Conservation (phyloP, 495 filamentous ascomycete species). For the Penicillium canescens region DNA sequence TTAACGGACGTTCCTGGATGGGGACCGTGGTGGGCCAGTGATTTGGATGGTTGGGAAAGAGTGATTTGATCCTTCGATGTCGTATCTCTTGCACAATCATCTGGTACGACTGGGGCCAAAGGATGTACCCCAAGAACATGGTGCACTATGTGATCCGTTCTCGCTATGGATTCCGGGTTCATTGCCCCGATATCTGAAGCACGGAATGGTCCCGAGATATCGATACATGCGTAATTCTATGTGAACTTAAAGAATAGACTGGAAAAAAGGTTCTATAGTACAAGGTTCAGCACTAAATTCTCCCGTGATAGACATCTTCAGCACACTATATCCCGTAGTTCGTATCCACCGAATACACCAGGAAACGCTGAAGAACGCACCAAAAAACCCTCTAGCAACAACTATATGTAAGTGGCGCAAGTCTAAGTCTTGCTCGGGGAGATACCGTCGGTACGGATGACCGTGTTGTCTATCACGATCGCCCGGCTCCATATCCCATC, state of each 20-base stretch:
- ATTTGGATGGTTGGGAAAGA: neutral
- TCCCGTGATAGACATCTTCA: neutral
- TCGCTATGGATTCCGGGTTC: neutral
- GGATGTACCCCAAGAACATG: neutral
- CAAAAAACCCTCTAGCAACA: neutral
- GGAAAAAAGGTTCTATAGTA: neutral
- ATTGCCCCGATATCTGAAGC: neutral
- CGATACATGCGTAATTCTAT: neutral
- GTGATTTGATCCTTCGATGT: neutral
- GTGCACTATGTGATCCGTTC: constrained; percentile 1
- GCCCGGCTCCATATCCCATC: constrained; percentile 15
- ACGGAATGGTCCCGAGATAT: neutral
- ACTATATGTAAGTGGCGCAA: neutral
- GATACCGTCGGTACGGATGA: neutral
- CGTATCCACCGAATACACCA: neutral
- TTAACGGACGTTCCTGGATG: neutral
- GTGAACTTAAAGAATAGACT: no score
- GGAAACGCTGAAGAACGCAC: neutral
- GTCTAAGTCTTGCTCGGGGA: neutral
- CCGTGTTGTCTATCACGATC: constrained; percentile 15
- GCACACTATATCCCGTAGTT: constrained; percentile 1
- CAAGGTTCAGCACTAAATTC: no score
- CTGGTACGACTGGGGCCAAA: constrained; percentile 1
- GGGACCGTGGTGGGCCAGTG: neutral
- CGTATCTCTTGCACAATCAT: constrained; percentile 4